These are phyloP conservation scores for Phytophthora syringae DNA, from an alignment of 352 stramenopile species.

Conservation along the genomic window DNA sequence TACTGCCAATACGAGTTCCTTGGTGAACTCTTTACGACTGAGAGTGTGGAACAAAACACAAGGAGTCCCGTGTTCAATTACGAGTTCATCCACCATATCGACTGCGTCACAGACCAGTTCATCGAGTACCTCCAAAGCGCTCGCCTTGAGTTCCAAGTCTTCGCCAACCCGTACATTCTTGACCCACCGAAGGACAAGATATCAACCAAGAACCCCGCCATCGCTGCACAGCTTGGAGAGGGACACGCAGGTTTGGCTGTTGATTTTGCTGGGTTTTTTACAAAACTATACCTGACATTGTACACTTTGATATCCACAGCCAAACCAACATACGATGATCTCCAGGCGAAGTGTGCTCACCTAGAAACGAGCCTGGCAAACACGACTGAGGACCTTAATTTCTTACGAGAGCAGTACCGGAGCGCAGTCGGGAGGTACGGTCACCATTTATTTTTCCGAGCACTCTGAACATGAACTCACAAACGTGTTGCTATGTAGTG, in stretches of 20 bases:
- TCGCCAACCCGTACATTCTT: conserved; percentile 90
- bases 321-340: conserved; percentile 57
- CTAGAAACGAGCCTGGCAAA: conserved; percentile 53
- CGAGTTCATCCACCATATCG: conserved; percentile 86
- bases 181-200: conserved; percentile 87
- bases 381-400: conserved; percentile 52
- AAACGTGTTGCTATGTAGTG: conserved; percentile 29
- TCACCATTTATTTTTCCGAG: neutral
- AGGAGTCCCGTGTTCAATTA: conserved; percentile 92
- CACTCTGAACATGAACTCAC: neutral
- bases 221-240: conserved; percentile 67
- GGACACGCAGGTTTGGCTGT: conserved; percentile 43
- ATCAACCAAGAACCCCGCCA: conserved; percentile 74
- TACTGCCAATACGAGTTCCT: conserved; percentile 95
- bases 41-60: conserved; percentile 90
- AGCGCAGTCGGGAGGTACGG: conserved; percentile 54
- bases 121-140: conserved; percentile 84
- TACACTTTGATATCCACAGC: conserved; percentile 20
- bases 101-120: conserved; percentile 88
- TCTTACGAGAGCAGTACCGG: conserved; percentile 61
- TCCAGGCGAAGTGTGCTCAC: conserved; percentile 59
- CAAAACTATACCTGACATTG: neutral
- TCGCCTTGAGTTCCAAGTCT: conserved; percentile 89
- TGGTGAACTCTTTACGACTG: conserved; percentile 92
- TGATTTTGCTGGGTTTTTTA: neutral